Base-by-base conservation (phyloP, 2,329 filamentous ascomycete species). In the Cytospora piceicola region DNA sequence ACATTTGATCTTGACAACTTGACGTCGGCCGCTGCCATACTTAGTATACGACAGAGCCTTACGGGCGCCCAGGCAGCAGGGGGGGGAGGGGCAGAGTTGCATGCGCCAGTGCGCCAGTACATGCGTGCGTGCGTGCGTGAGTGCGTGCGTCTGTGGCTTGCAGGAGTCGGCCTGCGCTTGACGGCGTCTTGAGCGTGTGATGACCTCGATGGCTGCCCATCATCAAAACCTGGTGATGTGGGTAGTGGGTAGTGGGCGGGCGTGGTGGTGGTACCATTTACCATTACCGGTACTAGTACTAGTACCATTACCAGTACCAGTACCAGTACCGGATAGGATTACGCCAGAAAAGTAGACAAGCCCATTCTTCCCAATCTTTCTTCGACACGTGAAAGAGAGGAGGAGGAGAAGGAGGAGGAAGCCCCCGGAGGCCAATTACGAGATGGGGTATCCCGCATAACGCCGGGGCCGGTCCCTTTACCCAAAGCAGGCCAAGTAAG, bases 1-100 rank as follows among this genome's bases (percentile, higher is more conserved):
- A 64, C 51, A 39, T 58, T 53, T 36, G 36, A 36, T 39, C 39
- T 57, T 36, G 54, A 34, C 42, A 29, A 29, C 5, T 24, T 49
- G n/a, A 49, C 46, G 46, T 22, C 46, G 46, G 46, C 46, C 24
- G 46, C 46, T 49, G 56, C 65, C 65, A 67, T 54, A 56, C 61
- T 58, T 67, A 67, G 65, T n/a, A 64, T 24, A 27, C 39, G 36
- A 42, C n/a, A 42, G 46, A 49, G 46, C n/a, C n/a, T 22, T 22
- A 49, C 11, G 46, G 54, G 11, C 22, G 30, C 12, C 8, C 14
- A 29, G 30, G 55, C 15, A 34, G 27, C n/a, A 54, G 29, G 62
- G 56, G 46, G 49, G 55, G 34, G 29, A 54, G 29, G 62, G 56
- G 46, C 56, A 59, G 34, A 36, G 56, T 63, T 63, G 54, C 54